phyloP scores from a whole-genome alignment of 495 filamentous ascomycete genomes.

The Saxispiralis lemnorum region DNA sequence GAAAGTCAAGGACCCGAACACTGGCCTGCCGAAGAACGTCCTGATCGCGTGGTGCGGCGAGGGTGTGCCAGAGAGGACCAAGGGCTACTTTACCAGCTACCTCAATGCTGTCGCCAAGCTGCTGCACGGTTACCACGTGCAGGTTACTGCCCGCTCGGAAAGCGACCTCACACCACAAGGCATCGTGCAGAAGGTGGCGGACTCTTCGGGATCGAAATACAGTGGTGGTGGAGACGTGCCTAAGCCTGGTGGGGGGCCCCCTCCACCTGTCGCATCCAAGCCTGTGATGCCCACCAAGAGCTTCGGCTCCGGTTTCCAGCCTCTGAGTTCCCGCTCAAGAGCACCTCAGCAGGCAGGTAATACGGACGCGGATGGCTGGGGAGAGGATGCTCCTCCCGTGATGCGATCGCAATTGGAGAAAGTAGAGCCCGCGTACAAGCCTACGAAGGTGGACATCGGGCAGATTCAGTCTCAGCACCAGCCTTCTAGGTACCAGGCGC shows the following conservation, averaged over 20 bases:
- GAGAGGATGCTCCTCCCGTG: conserved; percentile 77
- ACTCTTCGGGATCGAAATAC: conserved; percentile 91
- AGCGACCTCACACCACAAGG: conserved; percentile 67
- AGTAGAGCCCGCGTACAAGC: conserved; percentile 78
- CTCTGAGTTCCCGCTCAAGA: conserved; percentile 37
- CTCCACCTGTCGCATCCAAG: conserved; percentile 62
- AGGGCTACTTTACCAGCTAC: conserved; percentile 96
- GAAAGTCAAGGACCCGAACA: conserved; percentile 91
- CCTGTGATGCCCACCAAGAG: conserved; percentile 70
- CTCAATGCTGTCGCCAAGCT: conserved; percentile 72
- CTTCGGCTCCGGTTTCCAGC: conserved; percentile 44
- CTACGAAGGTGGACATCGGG: conserved; percentile 80
- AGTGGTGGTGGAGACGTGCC: conserved; percentile 40
- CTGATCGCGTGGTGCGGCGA: conserved; percentile 95
- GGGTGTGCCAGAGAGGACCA: conserved; percentile 92
- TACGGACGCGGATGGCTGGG: conserved; percentile 73
- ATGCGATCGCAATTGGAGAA: conserved; percentile 81
- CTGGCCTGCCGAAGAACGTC: conserved; percentile 74
- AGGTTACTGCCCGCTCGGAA: conserved; percentile 85
- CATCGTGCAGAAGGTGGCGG: conserved; percentile 86
- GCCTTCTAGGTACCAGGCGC: conserved; percentile 35
- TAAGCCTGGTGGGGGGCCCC: conserved; percentile 28
- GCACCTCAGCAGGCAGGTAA: conserved; percentile 30
- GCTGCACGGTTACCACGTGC: conserved; percentile 92
- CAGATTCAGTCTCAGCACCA: conserved; percentile 51